phyloP scores from a whole-genome alignment of 768 basidiomycete genomes.

The Porphyrellus cyaneotinctus region DNA sequence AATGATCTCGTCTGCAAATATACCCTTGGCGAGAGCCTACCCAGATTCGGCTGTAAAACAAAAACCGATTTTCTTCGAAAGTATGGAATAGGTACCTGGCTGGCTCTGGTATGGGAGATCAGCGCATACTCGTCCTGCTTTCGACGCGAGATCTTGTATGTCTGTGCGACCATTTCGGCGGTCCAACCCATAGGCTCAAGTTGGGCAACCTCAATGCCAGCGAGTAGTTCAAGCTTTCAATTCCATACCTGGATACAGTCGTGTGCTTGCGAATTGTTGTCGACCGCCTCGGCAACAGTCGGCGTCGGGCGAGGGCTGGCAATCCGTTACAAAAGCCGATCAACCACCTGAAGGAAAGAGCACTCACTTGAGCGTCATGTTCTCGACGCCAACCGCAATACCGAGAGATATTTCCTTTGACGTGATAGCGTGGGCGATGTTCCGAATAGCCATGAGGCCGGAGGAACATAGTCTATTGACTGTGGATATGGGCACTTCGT shows the following conservation, averaged over 20 bases:
- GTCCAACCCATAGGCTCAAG: conserved; percentile 92
- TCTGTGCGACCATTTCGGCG: conserved; percentile 83
- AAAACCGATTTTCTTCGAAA: not conserved
- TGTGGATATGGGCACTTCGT: conserved; percentile 80
- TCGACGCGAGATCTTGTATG: conserved; percentile 71
- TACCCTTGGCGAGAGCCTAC: conserved; percentile 63
- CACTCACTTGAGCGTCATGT: conserved; percentile 73
- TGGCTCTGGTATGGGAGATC: conserved; percentile 80
- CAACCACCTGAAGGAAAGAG: conserved; percentile 2
- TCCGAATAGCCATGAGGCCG: conserved; percentile 89
- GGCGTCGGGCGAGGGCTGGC: conserved; percentile 72
- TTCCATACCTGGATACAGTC: conserved; percentile 63
- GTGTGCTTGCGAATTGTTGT: conserved; percentile 56
- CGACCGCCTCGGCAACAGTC: conserved; percentile 54
- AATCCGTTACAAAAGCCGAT: not conserved
- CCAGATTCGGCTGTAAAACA: not conserved
- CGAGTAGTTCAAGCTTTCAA: not conserved
- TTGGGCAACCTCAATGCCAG: not conserved
- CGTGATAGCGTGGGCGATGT: conserved; percentile 83
- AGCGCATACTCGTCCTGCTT: conserved; percentile 89
- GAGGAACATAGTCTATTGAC: conserved; percentile 94
- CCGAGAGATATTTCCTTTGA: conserved; percentile 83
- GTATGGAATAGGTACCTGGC: conserved; percentile 39
- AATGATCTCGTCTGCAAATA: conserved; percentile 85
- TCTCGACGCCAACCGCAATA: conserved; percentile 78